These are phyloP conservation scores for Phaffia tasmanica DNA, from an alignment of 768 basidiomycete species.

Conservation along the genomic window DNA sequence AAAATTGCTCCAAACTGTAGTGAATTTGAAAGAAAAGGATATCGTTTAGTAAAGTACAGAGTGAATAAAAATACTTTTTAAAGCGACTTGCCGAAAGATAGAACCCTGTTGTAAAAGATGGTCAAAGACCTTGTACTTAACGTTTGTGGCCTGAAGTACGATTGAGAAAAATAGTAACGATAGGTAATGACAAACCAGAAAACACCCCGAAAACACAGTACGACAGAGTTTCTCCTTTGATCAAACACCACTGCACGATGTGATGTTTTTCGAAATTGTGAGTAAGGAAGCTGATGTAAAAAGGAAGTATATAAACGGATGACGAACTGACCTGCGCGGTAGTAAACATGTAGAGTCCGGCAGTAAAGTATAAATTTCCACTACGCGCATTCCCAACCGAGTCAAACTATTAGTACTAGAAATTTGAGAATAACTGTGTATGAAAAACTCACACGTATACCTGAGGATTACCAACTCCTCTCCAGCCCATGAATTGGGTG, in stretches of 20 bases:
- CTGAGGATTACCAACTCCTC: conserved; percentile 4
- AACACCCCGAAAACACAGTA: conserved; percentile 1
- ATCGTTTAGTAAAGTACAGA: background rate
- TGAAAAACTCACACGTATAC: background rate
- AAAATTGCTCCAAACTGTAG: background rate
- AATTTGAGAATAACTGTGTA: background rate
- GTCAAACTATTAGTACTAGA: background rate
- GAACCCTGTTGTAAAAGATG: background rate
- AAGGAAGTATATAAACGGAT: too few species aligned
- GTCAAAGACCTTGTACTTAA: too few species aligned
- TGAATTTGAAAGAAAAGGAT: background rate
- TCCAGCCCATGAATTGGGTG: conserved; percentile 7
- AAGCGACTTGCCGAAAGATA: background rate
- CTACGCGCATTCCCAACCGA: background rate
- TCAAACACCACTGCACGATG: conserved; percentile 2
- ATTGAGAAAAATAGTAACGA: background rate
- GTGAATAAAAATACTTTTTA: background rate
- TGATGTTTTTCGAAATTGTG: too few species aligned
- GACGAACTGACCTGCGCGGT: background rate
- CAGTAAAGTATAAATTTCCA: conserved; percentile 1
- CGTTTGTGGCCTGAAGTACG: too few species aligned
- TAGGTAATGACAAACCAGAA: background rate
- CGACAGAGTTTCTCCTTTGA: conserved; percentile 6
- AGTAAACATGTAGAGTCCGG: background rate
- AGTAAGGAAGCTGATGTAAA: too few species aligned